Base-by-base conservation (phyloP, 768 basidiomycete species). In the Termitomyces sp. region DNA sequence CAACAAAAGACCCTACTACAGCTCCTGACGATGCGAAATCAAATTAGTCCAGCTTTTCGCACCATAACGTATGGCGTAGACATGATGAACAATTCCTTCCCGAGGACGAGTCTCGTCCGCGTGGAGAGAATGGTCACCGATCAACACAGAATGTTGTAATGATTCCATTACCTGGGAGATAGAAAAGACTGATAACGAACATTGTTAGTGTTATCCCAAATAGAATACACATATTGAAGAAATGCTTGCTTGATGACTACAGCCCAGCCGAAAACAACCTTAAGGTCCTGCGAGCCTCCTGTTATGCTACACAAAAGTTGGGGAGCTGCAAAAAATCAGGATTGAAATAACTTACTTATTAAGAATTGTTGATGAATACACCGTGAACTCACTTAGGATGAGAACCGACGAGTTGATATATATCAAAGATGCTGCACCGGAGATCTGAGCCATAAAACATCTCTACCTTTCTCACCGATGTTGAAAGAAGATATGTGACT, bases 361-460 rank as follows among this genome's bases (percentile, higher is more conserved):
- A 3, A 90, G 76, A 62, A 94, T 80, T 6, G 85, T 85, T 3
- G 88, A 85, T 38, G 90, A 84, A 70, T 87, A 95, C 54, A 94
- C 71, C 17, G 86, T 83, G 65, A 94, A 92, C 83, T 87, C 15
- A 7, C 9, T 15, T 9, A 6, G 23, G 17, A 33, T 53, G 11
- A 41, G 43, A 33, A 41, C 5, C 8, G 17, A 5, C 7, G 15
- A 41, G 1, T 19, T 17, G 26, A 30, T 3, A 15, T n/a, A 23
- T 21, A 19, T 26, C 17, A n/a, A 30, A 19, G 14, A 46, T 3
- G 9, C 69, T 84, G 68, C 60, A 87, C 85, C 11, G 83, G 84
- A 70, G 86, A 85, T 35, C 83, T 50, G 43, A 14, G 1, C 1
- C 11, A 37, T 12, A 4, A 30, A 53, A 12, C 35, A 5, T 37